phyloP scores from a whole-genome alignment of 176 grass and related monocot species.

The Zea mays region Zm-B73-REFERENCE-NAM-5.0 NC_050103.1:94254501-94255000 shows the following conservation, averaged over 20 bases:
- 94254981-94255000: no score
- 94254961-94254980: no score
- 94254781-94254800: not conserved
- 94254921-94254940: no score
- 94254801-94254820: not conserved
- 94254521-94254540: not conserved
- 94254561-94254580: constrained; percentile 2
- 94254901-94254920: no score
- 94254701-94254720: constrained; percentile 5
- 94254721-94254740: not conserved
- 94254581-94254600: not conserved
- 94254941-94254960: no score
- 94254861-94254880: no score
- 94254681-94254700: constrained; percentile 23
- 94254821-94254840: not conserved
- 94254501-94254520: constrained; percentile 6
- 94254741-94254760: not conserved
- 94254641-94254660: not conserved
- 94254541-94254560: constrained; percentile 12
- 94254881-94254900: no score
- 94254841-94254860: no score
- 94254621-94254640: not conserved
- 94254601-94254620: not conserved
- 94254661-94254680: not conserved
- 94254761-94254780: not conserved